Evolutionary conservation across 2,329 filamentous ascomycete species (phyloP).

Genomic region (Colletotrichum sp.): DNA sequence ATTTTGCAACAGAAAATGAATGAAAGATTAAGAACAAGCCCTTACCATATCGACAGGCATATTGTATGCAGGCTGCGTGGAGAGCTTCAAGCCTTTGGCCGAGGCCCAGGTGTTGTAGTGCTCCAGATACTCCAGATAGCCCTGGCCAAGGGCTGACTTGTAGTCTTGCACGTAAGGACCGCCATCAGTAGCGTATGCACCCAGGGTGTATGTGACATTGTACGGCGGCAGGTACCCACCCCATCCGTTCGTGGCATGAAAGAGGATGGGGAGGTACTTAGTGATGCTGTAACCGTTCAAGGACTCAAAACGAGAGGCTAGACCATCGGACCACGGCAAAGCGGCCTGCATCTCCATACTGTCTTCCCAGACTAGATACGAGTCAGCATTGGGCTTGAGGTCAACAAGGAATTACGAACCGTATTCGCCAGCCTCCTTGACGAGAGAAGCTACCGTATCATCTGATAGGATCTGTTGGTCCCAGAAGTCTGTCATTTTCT

Average conservation of each 20-base stretch:
- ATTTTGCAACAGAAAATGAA: neutral
- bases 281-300: neutral
- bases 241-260: neutral
- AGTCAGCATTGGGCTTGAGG: neutral
- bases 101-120: neutral
- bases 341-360: neutral
- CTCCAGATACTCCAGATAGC: neutral
- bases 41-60: neutral
- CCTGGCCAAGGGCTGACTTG: neutral
- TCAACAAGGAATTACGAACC: neutral
- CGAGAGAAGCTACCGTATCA: neutral
- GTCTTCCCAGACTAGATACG: neutral
- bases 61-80: neutral
- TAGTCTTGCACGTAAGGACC: neutral
- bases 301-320: neutral
- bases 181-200: neutral
- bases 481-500: neutral
- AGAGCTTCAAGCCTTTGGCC: neutral
- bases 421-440: neutral
- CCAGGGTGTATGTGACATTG: neutral
- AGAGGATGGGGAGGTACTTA: neutral
- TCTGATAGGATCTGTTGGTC: neutral
- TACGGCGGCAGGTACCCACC: neutral
- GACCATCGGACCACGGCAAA: neutral
- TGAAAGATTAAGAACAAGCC: fast-evolving